These are phyloP conservation scores for Acanthamoeba divionensis DNA, from an alignment of 208 protist species.

Conservation along the genomic window DNA sequence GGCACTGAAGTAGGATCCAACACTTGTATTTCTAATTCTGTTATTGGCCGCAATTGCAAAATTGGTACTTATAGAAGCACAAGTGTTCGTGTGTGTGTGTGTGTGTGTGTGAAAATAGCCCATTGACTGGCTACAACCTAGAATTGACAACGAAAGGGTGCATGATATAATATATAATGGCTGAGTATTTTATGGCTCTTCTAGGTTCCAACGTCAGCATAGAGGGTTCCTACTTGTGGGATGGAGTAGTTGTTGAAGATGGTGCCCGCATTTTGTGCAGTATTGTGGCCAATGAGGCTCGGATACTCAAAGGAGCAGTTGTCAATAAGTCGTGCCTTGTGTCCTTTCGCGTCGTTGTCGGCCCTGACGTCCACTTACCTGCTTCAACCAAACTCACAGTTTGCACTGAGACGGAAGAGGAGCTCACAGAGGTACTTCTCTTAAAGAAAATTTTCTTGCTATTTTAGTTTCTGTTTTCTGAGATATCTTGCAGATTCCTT, in stretches of 20 bases:
- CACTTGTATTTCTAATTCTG: constrained; percentile 54
- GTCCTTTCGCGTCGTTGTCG: background rate
- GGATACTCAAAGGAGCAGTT: background rate
- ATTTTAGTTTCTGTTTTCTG: too few relatives aligned
- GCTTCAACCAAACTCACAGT: background rate
- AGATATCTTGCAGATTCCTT: background rate
- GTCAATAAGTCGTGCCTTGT: background rate
- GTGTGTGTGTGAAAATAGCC: too few relatives aligned
- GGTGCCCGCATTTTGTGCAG: constrained; percentile 23
- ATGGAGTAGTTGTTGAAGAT: constrained; percentile 61
- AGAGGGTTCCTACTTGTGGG: constrained; percentile 64
- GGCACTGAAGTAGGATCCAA: constrained; percentile 36
- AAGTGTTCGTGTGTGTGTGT: too few relatives aligned
- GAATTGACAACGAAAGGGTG: too few relatives aligned
- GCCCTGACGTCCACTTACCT: background rate
- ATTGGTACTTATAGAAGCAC: constrained; percentile 66
- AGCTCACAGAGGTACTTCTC: background rate
- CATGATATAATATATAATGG: too few relatives aligned
- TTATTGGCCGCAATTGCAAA: constrained; percentile 69
- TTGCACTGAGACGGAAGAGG: background rate
- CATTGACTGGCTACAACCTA: too few relatives aligned
- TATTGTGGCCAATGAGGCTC: constrained; percentile 41
- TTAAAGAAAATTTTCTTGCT: too few relatives aligned
- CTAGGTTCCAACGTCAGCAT: constrained; percentile 64
- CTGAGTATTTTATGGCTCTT: too few relatives aligned